Evolutionary conservation across 495 filamentous ascomycete genomes (phyloP).

Genomic region (Neurospora sp.): DNA sequence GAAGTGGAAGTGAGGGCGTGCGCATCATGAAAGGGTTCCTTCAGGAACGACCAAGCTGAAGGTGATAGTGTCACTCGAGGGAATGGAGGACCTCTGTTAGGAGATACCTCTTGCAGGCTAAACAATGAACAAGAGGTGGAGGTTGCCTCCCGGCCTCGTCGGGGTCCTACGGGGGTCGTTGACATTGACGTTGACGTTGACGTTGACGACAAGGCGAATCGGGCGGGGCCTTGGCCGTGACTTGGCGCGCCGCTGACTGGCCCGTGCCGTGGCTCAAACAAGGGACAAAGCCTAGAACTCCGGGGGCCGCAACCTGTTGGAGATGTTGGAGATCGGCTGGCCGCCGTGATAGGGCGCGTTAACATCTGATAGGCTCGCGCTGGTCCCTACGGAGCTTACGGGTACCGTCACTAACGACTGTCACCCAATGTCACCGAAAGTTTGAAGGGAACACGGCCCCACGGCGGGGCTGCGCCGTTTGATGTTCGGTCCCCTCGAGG

Average conservation of each 20-base stretch:
- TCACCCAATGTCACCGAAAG: neutral
- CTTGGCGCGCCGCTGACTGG: neutral
- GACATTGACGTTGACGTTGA: neutral
- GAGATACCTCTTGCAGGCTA: neutral
- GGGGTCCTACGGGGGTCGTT: neutral
- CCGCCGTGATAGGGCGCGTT: neutral
- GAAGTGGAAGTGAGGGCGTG: neutral
- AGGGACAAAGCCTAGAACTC: neutral
- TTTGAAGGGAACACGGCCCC: neutral
- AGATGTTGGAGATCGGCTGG: neutral
- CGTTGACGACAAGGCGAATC: neutral
- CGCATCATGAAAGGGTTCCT: neutral
- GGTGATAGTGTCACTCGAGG: neutral
- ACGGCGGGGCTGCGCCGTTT: neutral
- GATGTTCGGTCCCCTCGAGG: neutral
- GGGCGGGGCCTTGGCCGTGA: neutral
- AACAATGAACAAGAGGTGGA: neutral
- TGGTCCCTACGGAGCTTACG: neutral
- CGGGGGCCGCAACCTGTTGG: neutral
- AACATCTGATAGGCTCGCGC: neutral
- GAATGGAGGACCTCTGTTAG: neutral
- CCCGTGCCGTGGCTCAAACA: neutral
- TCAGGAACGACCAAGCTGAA: neutral
- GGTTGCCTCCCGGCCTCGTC: neutral
- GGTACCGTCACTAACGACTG: neutral